Base-by-base conservation (phyloP, 495 filamentous ascomycete species). In the Pyrenula aspistea region DNA sequence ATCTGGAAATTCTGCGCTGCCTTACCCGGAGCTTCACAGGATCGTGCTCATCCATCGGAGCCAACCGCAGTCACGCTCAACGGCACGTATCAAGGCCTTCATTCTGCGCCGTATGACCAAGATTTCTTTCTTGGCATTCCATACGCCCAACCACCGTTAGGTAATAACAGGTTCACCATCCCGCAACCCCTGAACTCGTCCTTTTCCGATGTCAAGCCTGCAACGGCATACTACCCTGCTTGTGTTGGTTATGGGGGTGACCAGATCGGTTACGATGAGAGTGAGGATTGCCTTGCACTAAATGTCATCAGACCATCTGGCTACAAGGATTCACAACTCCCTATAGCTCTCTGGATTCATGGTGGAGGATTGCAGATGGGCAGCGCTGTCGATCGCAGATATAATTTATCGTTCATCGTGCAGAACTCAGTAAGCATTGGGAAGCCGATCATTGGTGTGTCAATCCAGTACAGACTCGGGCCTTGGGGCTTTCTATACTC, bases 391-490 rank as follows among this genome's bases (percentile, higher is more conserved):
- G 68, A 73, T 56, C 56, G 57, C 56, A 56, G 71, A 2, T 78
- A 78, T 63, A 78, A 79, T 56, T 57, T 78, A 19, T 70, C 67
- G n/a, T 76, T 71, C 63, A 71, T 80, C 12, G 76, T 84, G 2
- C 54, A 75, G 21, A 78, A 78, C 52, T 68, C 71, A 3, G 72
- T 80, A 24, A 57, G 63, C 0, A 78, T 81, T 20, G 75, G 74
- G 59, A 80, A 79, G 59, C 81, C 82, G 1, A 73, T 86, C 55
- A 78, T 86, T 36, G 82, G 68, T 2, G 76, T 84, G n/a, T 75
- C 70, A n/a, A 69, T 84, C 53, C 79, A 81, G 56, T 85, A 86
- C 62, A 71, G 83, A 49, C 70, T 84, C 8, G 69, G 66, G 1
- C 71, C 70, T 25, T 84, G 73, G 70, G 82, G 82, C 12, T 75